Evolutionary conservation across 1,139 yeast genomes (phyloP), one percentile per base, ranked within the genome.

Genomic region (Ogataea hybrid): DNA sequence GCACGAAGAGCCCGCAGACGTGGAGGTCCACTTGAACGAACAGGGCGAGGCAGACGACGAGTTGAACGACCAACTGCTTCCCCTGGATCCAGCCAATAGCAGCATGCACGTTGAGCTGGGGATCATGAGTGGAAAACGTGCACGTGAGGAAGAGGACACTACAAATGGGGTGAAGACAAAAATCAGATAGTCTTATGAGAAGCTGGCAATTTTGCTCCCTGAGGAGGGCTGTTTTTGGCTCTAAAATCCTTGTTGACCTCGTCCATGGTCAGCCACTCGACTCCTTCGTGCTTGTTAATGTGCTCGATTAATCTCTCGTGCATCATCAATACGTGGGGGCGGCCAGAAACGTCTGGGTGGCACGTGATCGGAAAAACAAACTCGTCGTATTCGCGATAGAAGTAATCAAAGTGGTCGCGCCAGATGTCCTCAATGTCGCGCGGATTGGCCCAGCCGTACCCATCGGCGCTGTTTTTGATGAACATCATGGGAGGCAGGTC

Each of bases 251-350:
- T 58, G 27, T 58, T 48, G 27, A 62, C 59, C 35, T 62, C 56
- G 33, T 57, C 65, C 64, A 62, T 61, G 14, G 66, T 62, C 32
- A 58, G 53, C 66, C 66, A 62, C 42, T 62, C 65, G 23, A 62
- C 66, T 15, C 65, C 65, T 27, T 62, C 65, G 42, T 61, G 66
- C 21, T 49, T 49, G 46, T 62, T 61, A 46, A 61, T 59, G 42
- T 56, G 55, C 37, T 61, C 66, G 35, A 61, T 61, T 25, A 61
- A 32, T 28, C 65, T 53, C 49, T 56, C 67, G 48, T 52, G 68
- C 69, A 52, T 64, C 48, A 58, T 46, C 29, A 56, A 38, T 25
- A 45, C 67, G 44, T 53, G 67, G 11, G 60, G 68, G 42, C 60
- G 45, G 16, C 60, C 65, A 38, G 59, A 56, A 17, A 61, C 65